A percentile compares a stretch with the other conserved stretches of the same genome.
phyloP scores from a whole-genome alignment of 2,329 filamentous ascomycete species.

The Ophiosphaerella herpotricha region DNA sequence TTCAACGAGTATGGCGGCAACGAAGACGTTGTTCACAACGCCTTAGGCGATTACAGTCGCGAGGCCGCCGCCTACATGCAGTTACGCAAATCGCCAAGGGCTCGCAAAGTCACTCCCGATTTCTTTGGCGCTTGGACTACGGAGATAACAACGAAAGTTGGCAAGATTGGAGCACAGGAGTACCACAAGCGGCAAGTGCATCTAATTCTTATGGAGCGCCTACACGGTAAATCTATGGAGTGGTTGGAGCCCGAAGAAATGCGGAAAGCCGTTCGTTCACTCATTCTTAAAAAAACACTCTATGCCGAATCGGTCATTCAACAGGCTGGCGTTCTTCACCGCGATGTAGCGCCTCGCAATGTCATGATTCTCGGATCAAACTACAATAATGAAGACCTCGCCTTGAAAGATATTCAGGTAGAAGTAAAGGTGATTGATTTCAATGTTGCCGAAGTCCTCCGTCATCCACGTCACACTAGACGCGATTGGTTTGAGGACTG shows the following conservation, averaged over 20 bases:
- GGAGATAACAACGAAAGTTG: neutral
- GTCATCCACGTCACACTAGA: neutral
- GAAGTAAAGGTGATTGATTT: constrained; percentile 7
- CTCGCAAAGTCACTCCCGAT: neutral
- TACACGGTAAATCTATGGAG: constrained; percentile 1
- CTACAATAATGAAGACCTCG: neutral
- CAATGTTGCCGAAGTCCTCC: neutral
- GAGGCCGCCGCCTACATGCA: constrained; percentile 4
- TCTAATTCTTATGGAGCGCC: constrained; percentile 4
- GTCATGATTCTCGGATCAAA: constrained; percentile 5
- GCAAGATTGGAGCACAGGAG: no score
- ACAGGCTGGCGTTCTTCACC: constrained; percentile 4
- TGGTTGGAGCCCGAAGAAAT: neutral
- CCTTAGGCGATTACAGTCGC: constrained; percentile 6
- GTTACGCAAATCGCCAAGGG: neutral
- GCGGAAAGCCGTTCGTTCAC: neutral
- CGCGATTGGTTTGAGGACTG: neutral
- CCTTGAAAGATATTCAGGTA: neutral
- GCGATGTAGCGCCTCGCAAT: constrained; percentile 12
- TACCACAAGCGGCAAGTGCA: constrained; percentile 2
- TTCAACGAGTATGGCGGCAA: neutral
- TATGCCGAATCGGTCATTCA: constrained; percentile 5
- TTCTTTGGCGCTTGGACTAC: constrained; percentile 7
- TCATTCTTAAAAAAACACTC: neutral
- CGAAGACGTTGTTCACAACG: constrained; percentile 3